Base-by-base conservation (phyloP, 192 early-diverging fungal species). In the Phycomyces nitens region DNA sequence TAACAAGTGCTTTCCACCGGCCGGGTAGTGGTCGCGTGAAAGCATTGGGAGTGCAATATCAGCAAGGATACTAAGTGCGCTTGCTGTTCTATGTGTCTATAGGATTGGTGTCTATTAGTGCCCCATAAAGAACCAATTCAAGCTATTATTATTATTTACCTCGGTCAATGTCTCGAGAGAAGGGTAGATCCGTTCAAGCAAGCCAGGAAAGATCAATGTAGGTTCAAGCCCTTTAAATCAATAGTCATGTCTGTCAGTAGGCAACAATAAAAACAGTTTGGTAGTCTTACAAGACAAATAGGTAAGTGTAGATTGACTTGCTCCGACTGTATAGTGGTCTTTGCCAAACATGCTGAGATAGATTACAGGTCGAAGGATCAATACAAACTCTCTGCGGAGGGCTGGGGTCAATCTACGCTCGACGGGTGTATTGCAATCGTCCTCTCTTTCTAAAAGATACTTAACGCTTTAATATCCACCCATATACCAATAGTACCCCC, bases 11-110 rank as follows among this genome's bases (percentile, higher is more conserved):
- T 88, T 85, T 4, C 87, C 94, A 10, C 96, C 96, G 44, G 88
- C 81, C 6, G 94, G 89, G 70, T 88, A 98, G 65, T 91, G 86
- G 1, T 73, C 55, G 18, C 91, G 83, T 62, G 81, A 83, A 7
- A 94, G 73, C 53, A 98, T 69, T 5, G 93, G 89, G 9, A 90
- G 60, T 0, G 88, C 81, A 21, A 89, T 70, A 26, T 87, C 77
- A 20, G 83, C 82, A 49, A 98, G 80, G 0, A 86, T 86, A 1
- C 87, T 83, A 49, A 98, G 83, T 18, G 89, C 88, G 24, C 90
- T 89, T 16, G 87, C 82, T 53, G 94, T 96, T n/a, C 95, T 83
- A 65, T 98, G 93, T 0, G 93, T 92, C 78, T 93, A 77, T 29
- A 16, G 0, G 4, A 51, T 23, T 24, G 21, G 1, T 15, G 18